These are phyloP conservation scores for Kodamaea jinghongensis DNA, from an alignment of 805 yeast species.

Conservation along the genomic window DNA sequence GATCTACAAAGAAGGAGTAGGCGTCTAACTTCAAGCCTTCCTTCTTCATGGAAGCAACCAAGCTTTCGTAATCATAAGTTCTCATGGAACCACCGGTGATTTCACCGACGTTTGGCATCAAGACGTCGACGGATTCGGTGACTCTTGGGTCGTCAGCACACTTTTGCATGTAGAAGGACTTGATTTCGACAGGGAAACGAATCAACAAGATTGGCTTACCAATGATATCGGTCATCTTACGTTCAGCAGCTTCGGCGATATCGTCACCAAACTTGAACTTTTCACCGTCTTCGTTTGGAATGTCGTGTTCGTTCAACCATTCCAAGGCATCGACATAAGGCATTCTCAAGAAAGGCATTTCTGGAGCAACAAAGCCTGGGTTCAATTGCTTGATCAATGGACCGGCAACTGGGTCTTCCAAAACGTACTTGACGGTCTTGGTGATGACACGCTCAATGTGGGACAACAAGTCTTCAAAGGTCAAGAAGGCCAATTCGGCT, in stretches of 20 bases:
- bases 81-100: conserved; percentile 99
- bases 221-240: conserved; percentile 95
- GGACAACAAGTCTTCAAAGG: conserved; percentile 78
- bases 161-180: conserved; percentile 96
- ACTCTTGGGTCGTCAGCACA: conserved; percentile 88
- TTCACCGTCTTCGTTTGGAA: conserved; percentile 93
- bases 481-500: conserved; percentile 85
- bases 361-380: conserved; percentile 85
- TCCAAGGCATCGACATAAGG: conserved; percentile 86
- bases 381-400: conserved; percentile 86
- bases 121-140: conserved; percentile 96
- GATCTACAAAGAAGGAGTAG: conserved; percentile 96
- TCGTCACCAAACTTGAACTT: conserved; percentile 96
- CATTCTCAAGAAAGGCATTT: conserved; percentile 86
- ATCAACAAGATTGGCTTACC: conserved; percentile 90
- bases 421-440: conserved; percentile 65
- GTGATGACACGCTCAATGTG: conserved; percentile 83
- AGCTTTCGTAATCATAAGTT: conserved; percentile 75
- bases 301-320: conserved; percentile 94
- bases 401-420: conserved; percentile 91
- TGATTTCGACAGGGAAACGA: conserved; percentile 94
- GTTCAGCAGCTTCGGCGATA: conserved; percentile 99
- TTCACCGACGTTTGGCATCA: conserved; percentile 99
- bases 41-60: conserved; percentile 87
- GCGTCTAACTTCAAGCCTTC: conserved; percentile 80